These are phyloP conservation scores for Neospora caninum DNA, from an alignment of 169 alveolate species.

Conservation along the genomic window DNA sequence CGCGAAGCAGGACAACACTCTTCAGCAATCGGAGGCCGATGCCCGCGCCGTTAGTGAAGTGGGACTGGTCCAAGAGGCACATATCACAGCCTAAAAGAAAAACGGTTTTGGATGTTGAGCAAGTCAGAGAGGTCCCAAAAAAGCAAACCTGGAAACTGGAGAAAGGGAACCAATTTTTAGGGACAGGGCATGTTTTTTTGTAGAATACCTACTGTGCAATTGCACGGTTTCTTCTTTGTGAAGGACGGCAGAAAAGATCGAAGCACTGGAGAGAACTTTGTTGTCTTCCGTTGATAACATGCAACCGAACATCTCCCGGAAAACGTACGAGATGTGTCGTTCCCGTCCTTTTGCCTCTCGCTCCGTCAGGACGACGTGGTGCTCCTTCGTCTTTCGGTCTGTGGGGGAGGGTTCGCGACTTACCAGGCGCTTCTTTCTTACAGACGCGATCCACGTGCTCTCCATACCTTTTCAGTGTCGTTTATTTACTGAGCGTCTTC, in stretches of 20 bases:
- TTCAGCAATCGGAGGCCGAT: neutral
- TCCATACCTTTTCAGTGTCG: too few relatives aligned
- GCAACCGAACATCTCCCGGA: too few relatives aligned
- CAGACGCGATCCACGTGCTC: too few relatives aligned
- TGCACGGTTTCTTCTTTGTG: neutral
- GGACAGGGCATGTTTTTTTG: neutral
- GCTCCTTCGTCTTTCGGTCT: too few relatives aligned
- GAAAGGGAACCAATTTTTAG: neutral
- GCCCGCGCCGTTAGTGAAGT: neutral
- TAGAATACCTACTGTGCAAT: neutral
- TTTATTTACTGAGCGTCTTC: too few relatives aligned
- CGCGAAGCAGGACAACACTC: slow-evolving; percentile 49
- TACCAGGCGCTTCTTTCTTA: too few relatives aligned
- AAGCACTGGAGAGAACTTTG: neutral
- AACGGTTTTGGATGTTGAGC: slow-evolving; percentile 7
- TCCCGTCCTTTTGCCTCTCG: too few relatives aligned
- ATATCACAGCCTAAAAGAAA: neutral
- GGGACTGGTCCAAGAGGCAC: neutral
- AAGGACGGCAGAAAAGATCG: neutral
- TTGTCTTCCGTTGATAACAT: too few relatives aligned
- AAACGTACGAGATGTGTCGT: too few relatives aligned
- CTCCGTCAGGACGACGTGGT: too few relatives aligned
- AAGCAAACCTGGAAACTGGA: neutral
- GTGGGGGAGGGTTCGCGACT: too few relatives aligned
- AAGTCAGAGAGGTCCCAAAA: neutral